Percentiles rank a stretch among this genome's conserved stretches.
phyloP scores from a whole-genome alignment of 768 basidiomycete species.

The Lactifluus subvellereus region DNA sequence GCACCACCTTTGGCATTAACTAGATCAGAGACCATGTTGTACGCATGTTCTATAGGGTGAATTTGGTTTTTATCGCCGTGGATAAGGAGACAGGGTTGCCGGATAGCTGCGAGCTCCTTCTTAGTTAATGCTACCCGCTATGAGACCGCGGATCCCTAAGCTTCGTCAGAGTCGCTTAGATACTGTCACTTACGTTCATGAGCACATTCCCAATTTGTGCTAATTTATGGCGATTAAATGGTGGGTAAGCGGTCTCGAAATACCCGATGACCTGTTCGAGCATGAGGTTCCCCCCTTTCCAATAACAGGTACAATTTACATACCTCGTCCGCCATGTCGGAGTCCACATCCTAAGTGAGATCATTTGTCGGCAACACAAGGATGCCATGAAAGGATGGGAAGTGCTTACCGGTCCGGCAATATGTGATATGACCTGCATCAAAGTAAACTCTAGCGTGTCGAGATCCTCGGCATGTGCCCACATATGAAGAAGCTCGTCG shows the following conservation, averaged over 20 bases:
- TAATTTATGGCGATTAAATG: constrained; percentile 19
- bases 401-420: constrained; percentile 23
- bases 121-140: constrained; percentile 14
- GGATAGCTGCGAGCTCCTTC: constrained; percentile 19
- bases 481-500: constrained; percentile 27
- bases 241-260: constrained; percentile 25
- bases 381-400: background rate
- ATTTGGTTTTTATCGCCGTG: constrained; percentile 23
- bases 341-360: constrained; percentile 8
- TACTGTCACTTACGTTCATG: constrained; percentile 15
- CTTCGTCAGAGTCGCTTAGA: background rate
- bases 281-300: background rate
- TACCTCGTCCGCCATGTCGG: constrained; percentile 18
- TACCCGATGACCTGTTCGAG: constrained; percentile 17
- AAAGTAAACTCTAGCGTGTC: constrained; percentile 27
- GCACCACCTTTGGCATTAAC: constrained; percentile 16
- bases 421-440: constrained; percentile 27
- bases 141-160: background rate
- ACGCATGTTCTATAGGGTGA: constrained; percentile 18
- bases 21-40: constrained; percentile 17
- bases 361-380: background rate
- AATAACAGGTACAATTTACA: background rate
- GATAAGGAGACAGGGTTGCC: constrained; percentile 19
- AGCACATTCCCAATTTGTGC: constrained; percentile 20
- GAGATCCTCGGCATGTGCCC: constrained; percentile 28